These are phyloP conservation scores for Diaporthe humulicola DNA, from an alignment of 2,329 filamentous ascomycete genomes.

Conservation along the genomic window DNA sequence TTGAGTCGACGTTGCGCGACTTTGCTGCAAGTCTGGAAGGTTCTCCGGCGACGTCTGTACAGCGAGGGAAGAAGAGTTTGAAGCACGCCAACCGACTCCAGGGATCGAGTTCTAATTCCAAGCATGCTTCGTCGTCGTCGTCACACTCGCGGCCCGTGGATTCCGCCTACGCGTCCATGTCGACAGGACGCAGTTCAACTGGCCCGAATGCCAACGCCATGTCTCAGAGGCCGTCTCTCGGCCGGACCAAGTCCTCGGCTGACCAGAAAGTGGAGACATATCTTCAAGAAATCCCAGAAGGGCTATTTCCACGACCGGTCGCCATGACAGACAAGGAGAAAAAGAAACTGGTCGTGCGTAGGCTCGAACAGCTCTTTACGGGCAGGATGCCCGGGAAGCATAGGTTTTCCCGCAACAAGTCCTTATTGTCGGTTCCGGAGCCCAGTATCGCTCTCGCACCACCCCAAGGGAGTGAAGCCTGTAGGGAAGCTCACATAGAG, in stretches of 20 bases:
- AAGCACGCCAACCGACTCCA: conserved; percentile 56
- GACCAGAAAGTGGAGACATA: conserved; percentile 78
- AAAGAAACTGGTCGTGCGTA: conserved; percentile 81
- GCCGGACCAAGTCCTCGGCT: conserved; percentile 54
- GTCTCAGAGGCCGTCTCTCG: conserved; percentile 54
- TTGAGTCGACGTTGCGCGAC: conserved; percentile 79
- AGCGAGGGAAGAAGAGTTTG: conserved; percentile 56
- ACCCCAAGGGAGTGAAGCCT: conserved; percentile 48
- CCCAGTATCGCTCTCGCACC: conserved; percentile 31
- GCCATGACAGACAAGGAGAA: conserved; percentile 79
- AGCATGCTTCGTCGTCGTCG: conserved; percentile 66
- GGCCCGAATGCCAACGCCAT: conserved; percentile 56
- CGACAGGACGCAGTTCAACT: conserved; percentile 56
- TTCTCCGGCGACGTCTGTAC: conserved; percentile 58
- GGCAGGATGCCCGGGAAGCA: conserved; percentile 67
- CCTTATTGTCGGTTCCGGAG: conserved; percentile 7
- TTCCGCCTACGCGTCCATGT: conserved; percentile 79
- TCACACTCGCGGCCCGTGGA: conserved; percentile 68
- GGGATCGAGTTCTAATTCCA: conserved; percentile 60
- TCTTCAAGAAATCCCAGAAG: conserved; percentile 78
- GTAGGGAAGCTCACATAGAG: conserved; percentile 65
- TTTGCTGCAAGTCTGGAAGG: conserved; percentile 76
- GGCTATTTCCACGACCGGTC: conserved; percentile 72
- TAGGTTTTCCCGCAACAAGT: conserved; percentile 22
- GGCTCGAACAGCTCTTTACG: conserved; percentile 85